Conservation (phyloP, 2,329 filamentous ascomycete species). For the Trichoderma sp. region DNA sequence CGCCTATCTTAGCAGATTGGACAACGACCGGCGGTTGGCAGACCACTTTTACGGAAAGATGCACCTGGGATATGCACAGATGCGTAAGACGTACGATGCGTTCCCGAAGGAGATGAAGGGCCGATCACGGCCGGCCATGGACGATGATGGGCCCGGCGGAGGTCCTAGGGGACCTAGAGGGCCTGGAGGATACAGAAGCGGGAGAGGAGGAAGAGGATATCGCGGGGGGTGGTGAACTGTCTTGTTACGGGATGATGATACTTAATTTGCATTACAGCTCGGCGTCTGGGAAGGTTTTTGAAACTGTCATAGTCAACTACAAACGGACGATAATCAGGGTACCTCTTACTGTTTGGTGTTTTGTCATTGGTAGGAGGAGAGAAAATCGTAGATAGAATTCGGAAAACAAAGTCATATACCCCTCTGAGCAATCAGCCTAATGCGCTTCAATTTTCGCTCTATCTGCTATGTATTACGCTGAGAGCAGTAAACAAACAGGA, state of each 20-base stretch:
- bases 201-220: slow-evolving; percentile 55
- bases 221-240: slow-evolving; percentile 51
- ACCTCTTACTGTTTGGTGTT: background rate
- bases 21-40: slow-evolving; percentile 90
- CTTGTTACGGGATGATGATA: slow-evolving; percentile 2
- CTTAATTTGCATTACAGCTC: slow-evolving; percentile 30
- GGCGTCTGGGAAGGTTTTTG: slow-evolving; percentile 26
- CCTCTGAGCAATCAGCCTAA: background rate
- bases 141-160: slow-evolving; percentile 51
- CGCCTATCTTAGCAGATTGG: slow-evolving; percentile 86
- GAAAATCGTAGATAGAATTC: slow-evolving; percentile 22
- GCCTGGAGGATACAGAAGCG: slow-evolving; percentile 58
- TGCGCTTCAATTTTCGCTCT: background rate
- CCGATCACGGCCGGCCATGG: slow-evolving; percentile 62
- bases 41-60: slow-evolving; percentile 99
- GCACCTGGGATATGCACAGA: slow-evolving; percentile 97
- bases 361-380: background rate
- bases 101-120: slow-evolving; percentile 86
- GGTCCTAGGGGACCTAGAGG: slow-evolving; percentile 58
- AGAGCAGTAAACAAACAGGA: slow-evolving; percentile 1
- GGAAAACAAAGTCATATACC: slow-evolving; percentile 15
- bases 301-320: slow-evolving; percentile 5
- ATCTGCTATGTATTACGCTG: slow-evolving; percentile 17
- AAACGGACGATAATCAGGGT: slow-evolving; percentile 13
- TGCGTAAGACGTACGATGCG: slow-evolving; percentile 90